Evolutionary conservation across 495 filamentous ascomycete species (phyloP), one percentile per base, ranked within the genome.

Genomic region (Recurvomyces mirabilis): DNA sequence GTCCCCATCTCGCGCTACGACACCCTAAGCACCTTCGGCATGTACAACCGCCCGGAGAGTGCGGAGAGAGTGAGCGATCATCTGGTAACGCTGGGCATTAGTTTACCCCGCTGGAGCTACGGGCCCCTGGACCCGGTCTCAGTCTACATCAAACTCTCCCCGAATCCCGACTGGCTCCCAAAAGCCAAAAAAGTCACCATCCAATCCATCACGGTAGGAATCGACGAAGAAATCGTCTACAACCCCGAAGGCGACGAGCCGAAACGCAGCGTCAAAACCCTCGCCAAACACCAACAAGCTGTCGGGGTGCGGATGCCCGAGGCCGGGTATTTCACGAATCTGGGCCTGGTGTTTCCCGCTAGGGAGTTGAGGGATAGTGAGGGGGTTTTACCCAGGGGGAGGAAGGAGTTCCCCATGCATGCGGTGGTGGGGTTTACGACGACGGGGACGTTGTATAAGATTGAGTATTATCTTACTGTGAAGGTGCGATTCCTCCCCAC

Each of bases 181-280:
- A 95, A 93, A 60, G 89, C 93, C 32, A 82, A 77, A 55, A 86
- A 82, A 60, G 89, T 98, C 37, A 91, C 88, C 40, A 93, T 98
- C 60, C 79, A 82, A 56, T 87, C 88, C 61, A 87, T 98, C 42
- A 93, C 87, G 13, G 81, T 95, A 26, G 79, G 76, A 11, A 94
- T 98, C 54, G 91, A 96, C 54, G 91, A 98, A 61, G 87, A 95
- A 60, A 93, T 96, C 38, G 87, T 87, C 17, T 98, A 84, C 65
- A 96, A 98, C 53, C 91, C 91, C 28, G 88, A 96, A 57, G 91
- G 91, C n/a, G 91, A 96, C 54, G 91, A 96, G 60, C 87, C 88
- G 34, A 85, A 81, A 21, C 82, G 83, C 52, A 96, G 93, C 60
- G 68, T 86, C 59, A 96, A 91, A 60, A 78, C 77, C 18, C 65